Conservation (phyloP, 169 alveolate genomes). For the Plasmodium falciparum region DNA sequence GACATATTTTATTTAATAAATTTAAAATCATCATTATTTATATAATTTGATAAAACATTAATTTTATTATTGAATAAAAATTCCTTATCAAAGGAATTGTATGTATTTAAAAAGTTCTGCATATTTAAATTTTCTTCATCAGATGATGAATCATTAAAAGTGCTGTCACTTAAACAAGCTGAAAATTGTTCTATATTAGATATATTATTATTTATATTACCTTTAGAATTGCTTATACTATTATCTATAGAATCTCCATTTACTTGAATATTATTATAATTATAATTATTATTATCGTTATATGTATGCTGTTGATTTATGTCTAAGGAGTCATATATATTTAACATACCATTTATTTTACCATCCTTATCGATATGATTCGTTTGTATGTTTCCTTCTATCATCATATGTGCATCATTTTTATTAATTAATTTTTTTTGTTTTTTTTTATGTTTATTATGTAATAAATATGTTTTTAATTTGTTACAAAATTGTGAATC, state of each 20-base stretch:
- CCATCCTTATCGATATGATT: background rate
- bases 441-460: slow-evolving; percentile 4
- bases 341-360: too few species aligned
- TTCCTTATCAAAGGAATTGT: slow-evolving; percentile 35
- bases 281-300: too few species aligned
- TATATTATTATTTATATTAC: too few species aligned
- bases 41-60: background rate
- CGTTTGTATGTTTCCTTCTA: slow-evolving; percentile 6
- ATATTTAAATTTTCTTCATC: slow-evolving; percentile 63
- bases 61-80: slow-evolving; percentile 14
- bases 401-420: background rate
- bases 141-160: slow-evolving; percentile 52
- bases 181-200: too few species aligned
- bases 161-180: background rate
- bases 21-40: too few species aligned
- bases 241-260: too few species aligned
- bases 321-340: too few species aligned
- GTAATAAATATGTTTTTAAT: slow-evolving; percentile 27
- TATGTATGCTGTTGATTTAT: too few species aligned
- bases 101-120: slow-evolving; percentile 47
- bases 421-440: too few species aligned
- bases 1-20: too few species aligned
- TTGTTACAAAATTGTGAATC: slow-evolving; percentile 27
- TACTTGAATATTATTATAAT: too few species aligned
- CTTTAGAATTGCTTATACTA: too few species aligned